Conservation (phyloP, 306 rosid species). For the Vigna nakashimae region DNA sequence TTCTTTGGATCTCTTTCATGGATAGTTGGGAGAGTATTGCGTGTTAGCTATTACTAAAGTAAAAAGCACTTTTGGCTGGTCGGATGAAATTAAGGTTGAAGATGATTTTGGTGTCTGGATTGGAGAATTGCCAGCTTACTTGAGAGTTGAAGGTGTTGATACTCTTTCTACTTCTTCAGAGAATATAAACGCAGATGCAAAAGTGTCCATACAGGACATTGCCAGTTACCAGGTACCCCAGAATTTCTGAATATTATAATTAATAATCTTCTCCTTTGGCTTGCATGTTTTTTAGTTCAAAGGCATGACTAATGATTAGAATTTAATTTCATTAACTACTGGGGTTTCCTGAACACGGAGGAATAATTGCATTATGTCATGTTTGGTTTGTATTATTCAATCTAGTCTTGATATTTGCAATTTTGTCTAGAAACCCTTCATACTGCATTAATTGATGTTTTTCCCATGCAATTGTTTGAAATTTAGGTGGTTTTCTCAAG, state of each 20-base stretch:
- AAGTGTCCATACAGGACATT: slow-evolving; percentile 70
- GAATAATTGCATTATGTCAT: background rate
- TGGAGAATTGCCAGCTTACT: slow-evolving; percentile 78
- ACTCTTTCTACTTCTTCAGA: slow-evolving; percentile 51
- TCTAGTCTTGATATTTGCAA: background rate
- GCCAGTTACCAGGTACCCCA: slow-evolving; percentile 88
- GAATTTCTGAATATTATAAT: slow-evolving; percentile 14
- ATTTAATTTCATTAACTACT: slow-evolving; percentile 12
- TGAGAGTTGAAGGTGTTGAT: slow-evolving; percentile 59
- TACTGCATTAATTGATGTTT: slow-evolving; percentile 12
- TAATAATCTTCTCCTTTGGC: slow-evolving; percentile 5
- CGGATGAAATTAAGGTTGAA: slow-evolving; percentile 64
- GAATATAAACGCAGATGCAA: slow-evolving; percentile 54
- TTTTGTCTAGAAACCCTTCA: background rate
- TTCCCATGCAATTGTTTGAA: slow-evolving; percentile 24
- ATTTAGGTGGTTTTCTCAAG: slow-evolving; percentile 78
- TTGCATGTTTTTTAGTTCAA: slow-evolving; percentile 8
- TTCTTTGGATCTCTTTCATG: slow-evolving; percentile 46
- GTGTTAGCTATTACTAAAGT: slow-evolving; percentile 62
- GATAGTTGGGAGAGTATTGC: slow-evolving; percentile 76
- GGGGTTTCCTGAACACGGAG: slow-evolving; percentile 1
- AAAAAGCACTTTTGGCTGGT: slow-evolving; percentile 76
- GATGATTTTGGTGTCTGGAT: slow-evolving; percentile 72
- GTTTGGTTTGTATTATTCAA: slow-evolving; percentile 31
- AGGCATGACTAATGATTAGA: slow-evolving; percentile 6